Conservation (phyloP, 306 rosid species). For the Benincasa hispida region DNA sequence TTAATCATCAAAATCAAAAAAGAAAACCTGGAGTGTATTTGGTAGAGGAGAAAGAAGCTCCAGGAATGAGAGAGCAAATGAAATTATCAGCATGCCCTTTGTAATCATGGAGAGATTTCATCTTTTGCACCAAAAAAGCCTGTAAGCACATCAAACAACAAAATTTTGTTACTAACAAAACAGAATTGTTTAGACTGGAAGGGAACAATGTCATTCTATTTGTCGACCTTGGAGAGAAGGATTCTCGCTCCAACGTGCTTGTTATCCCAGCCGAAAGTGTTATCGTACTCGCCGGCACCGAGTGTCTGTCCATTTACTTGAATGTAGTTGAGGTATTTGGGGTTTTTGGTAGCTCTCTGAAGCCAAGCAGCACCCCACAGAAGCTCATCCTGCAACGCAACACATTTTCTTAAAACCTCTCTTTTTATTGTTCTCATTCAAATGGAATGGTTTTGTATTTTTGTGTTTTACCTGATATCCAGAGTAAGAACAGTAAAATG, state of each 20-base stretch:
- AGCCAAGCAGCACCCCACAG: slow-evolving; percentile 98
- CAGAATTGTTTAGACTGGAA: not conserved
- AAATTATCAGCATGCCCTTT: slow-evolving; percentile 88
- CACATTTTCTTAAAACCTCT: not conserved
- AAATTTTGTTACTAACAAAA: too few relatives aligned
- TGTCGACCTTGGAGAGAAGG: slow-evolving; percentile 69
- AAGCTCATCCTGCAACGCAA: slow-evolving; percentile 53
- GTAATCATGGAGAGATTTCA: slow-evolving; percentile 65
- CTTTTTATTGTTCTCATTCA: not conserved
- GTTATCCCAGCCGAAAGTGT: slow-evolving; percentile 94
- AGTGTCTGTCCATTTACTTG: slow-evolving; percentile 67
- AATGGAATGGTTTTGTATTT: not conserved
- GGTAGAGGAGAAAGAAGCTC: slow-evolving; percentile 50
- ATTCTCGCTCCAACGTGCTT: slow-evolving; percentile 91
- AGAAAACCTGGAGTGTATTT: slow-evolving; percentile 73
- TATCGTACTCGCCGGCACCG: slow-evolving; percentile 69
- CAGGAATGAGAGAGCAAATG: slow-evolving; percentile 77
- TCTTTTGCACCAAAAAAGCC: slow-evolving; percentile 72
- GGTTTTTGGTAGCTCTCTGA: slow-evolving; percentile 79
- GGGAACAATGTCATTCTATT: not conserved
- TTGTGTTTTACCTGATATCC: slow-evolving; percentile 48
- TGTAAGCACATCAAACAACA: slow-evolving; percentile 1
- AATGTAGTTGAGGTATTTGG: slow-evolving; percentile 58
- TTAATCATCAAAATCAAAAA: slow-evolving; percentile 12
- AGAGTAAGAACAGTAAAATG: slow-evolving; percentile 77